A percentile compares a stretch with the other conserved stretches of the same genome.
These are phyloP conservation scores for Hymenoscyphus fructigenus DNA, from an alignment of 2,329 filamentous ascomycete species.

Conservation along the genomic window DNA sequence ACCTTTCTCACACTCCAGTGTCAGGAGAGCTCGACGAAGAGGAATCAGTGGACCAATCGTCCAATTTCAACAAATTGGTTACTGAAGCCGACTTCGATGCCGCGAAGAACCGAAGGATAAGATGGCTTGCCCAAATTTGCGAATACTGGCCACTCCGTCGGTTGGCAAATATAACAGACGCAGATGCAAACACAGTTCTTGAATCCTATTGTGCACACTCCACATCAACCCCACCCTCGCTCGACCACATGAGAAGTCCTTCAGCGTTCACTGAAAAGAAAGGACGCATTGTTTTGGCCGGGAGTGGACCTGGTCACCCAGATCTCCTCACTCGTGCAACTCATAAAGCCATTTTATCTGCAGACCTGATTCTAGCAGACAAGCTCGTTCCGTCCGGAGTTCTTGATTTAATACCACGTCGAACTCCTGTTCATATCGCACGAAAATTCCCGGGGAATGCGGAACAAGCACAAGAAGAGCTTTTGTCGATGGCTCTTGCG, in stretches of 20 bases:
- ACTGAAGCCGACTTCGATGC: conserved; percentile 70
- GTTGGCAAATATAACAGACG: conserved; percentile 75
- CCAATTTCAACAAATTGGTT: conserved; percentile 82
- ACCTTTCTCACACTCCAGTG: conserved; percentile 39
- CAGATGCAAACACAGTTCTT: conserved; percentile 76
- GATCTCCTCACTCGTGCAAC: conserved; percentile 85
- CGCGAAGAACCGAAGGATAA: conserved; percentile 76
- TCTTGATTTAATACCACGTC: conserved; percentile 83
- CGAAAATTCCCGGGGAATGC: conserved; percentile 98
- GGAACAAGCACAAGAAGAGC: conserved; percentile 87
- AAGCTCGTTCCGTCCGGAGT: conserved; percentile 84
- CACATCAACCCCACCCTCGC: conserved; percentile 29
- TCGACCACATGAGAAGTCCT: conserved; percentile 32
- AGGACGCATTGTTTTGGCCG: conserved; percentile 82
- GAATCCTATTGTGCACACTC: conserved; percentile 58
- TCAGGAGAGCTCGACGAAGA: conserved; percentile 43
- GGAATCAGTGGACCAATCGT: conserved; percentile 70
- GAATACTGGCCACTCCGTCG: conserved; percentile 95
- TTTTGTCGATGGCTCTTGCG: conserved; percentile 73
- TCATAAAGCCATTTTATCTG: conserved; percentile 70
- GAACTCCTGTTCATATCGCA: conserved; percentile 86
- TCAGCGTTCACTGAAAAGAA: conserved; percentile 33
- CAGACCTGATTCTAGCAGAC: conserved; percentile 80
- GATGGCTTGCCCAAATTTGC: conserved; percentile 94
- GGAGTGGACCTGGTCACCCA: conserved; percentile 89